These are phyloP conservation scores for Gracilaria gracilis DNA, from an alignment of 23 red algal genomes.

Conservation along the genomic window DNA sequence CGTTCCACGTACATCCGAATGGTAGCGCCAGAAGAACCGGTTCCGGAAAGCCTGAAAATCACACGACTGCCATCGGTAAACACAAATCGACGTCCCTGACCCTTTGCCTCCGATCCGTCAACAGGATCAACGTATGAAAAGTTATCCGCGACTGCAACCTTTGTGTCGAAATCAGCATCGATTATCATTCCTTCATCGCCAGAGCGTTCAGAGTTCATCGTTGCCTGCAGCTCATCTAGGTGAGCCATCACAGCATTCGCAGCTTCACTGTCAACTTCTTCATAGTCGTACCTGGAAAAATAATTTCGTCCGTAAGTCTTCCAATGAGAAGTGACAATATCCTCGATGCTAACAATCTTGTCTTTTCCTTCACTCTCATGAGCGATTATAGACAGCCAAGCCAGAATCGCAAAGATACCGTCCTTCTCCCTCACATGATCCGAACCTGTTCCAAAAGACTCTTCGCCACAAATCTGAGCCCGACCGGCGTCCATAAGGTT, in stretches of 20 bases:
- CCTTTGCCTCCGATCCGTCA: slow-evolving; percentile 78
- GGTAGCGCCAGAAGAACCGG: slow-evolving; percentile 86
- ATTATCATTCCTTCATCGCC: slow-evolving; percentile 39
- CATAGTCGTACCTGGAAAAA: slow-evolving; percentile 94
- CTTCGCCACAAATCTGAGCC: slow-evolving; percentile 94
- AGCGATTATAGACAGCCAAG: slow-evolving; percentile 91
- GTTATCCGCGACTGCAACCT: slow-evolving; percentile 78
- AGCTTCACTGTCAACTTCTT: slow-evolving; percentile 71
- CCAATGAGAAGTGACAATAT: slow-evolving; percentile 89
- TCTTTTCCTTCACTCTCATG: slow-evolving; percentile 78
- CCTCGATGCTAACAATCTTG: slow-evolving; percentile 77
- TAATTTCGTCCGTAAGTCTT: slow-evolving; percentile 88
- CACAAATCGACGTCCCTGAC: slow-evolving; percentile 88
- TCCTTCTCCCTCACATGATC: slow-evolving; percentile 99
- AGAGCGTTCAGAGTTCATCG: slow-evolving; percentile 43
- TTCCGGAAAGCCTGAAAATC: slow-evolving; percentile 91
- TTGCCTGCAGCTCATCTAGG: slow-evolving; percentile 38
- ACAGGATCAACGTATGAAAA: slow-evolving; percentile 96
- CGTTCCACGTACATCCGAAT: slow-evolving; percentile 96
- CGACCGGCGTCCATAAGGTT: slow-evolving; percentile 87
- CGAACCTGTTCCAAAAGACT: slow-evolving; percentile 89
- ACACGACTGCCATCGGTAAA: slow-evolving; percentile 84
- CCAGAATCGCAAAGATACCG: slow-evolving; percentile 91
- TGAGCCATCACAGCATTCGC: slow-evolving; percentile 85
- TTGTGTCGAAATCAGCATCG: slow-evolving; percentile 41